Evolutionary conservation across 169 alveolate genomes (phyloP), one percentile per base, ranked within the genome.

Genomic region (Babesia ovis): DNA sequence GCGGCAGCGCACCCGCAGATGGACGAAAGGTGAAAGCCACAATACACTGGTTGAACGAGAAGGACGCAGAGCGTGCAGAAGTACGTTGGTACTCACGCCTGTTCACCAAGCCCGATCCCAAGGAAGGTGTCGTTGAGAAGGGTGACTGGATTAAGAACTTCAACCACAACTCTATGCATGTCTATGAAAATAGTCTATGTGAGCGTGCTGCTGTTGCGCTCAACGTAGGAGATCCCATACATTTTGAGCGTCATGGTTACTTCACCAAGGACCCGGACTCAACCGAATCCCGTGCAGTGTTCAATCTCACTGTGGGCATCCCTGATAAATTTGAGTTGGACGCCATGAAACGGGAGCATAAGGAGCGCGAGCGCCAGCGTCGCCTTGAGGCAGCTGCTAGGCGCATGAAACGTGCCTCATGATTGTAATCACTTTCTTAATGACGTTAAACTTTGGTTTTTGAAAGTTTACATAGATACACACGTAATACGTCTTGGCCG

Each of bases 191-290:
- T 22, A 34, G 71, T 46, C 84, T 82, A 32, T 64, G 74, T 39
- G 93, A 89, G 45, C 80, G 73, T 32, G 61, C 64, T 35, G 83
- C 91, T 0, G 50, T 32, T 12, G 39, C 35, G 5, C 62, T 66
- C 29, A 68, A 64, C 11, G 82, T 82, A 16, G 93, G 91, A 23
- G 91, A 84, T 23, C 91, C 93, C 16, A 80, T 92, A 35, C 96
- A 92, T 48, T 92, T 92, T 66, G 96, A 92, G 68, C 87, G 96
- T 4, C 62, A 86, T 11, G 96, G 96, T 14, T 92, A 76, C 85
- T 92, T 92, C 77, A 84, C 92, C 18, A 86, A 74, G 56, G 96
- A 92, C 73, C 85, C 68, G 32, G 92, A 89, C 32, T 70, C 92
- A 23, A 85, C 93, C 22, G 84, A 59, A 14, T 57, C 68, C 16